Percentiles rank a stretch among this genome's conserved stretches.
Conservation (phyloP, 306 rosid genomes). For the cucumber (Cucumis sativus) region Cucumber_9930_V3 NC_026659.2:24663001-24663500, state of each 20-base stretch:
- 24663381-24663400: background rate
- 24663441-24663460: background rate
- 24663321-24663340: background rate
- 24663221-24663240: background rate
- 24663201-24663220: background rate
- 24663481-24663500: background rate
- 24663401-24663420: background rate
- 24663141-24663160: background rate
- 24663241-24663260: background rate
- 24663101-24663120: background rate
- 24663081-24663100: too few relatives aligned
- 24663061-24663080: too few relatives aligned
- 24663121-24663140: background rate
- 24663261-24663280: background rate
- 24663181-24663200: background rate
- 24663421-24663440: background rate
- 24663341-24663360: background rate
- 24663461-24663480: background rate
- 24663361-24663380: background rate
- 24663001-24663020: too few relatives aligned
- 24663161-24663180: background rate
- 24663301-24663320: background rate
- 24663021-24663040: too few relatives aligned
- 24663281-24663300: conserved; percentile 1
- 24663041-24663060: too few relatives aligned